Conservation (phyloP, 148 eudicot genomes). For the Fagopyrum esculentum region DNA sequence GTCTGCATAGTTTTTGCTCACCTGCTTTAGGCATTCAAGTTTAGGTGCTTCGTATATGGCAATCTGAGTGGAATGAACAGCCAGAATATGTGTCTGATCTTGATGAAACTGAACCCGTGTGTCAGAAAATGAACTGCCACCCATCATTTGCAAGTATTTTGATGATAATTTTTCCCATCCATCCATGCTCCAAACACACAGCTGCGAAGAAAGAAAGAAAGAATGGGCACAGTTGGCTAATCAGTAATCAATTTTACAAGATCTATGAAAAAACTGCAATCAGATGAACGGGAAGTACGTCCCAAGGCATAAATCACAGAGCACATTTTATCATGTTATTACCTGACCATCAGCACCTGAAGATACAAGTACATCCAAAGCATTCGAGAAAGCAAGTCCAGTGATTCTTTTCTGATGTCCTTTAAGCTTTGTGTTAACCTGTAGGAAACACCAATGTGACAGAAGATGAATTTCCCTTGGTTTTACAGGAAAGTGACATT, state of each 20-base stretch:
- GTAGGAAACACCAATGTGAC: conserved; percentile 8
- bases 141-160: conserved; percentile 50
- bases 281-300: too few species aligned
- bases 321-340: neutral
- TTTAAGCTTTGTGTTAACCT: conserved; percentile 66
- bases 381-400: conserved; percentile 68
- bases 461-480: neutral
- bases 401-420: conserved; percentile 85
- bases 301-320: neutral
- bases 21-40: conserved; percentile 79
- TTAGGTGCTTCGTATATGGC: conserved; percentile 83
- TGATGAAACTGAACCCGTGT: conserved; percentile 90
- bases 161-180: conserved; percentile 63
- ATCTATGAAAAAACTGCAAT: neutral
- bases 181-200: conserved; percentile 87
- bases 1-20: conserved; percentile 13
- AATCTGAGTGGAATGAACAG: conserved; percentile 85
- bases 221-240: neutral
- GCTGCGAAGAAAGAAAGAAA: conserved; percentile 25
- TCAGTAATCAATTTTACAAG: neutral
- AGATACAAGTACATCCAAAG: conserved; percentile 67
- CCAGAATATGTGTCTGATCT: conserved; percentile 75
- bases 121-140: conserved; percentile 61
- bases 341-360: conserved; percentile 92
- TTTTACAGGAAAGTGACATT: neutral